Percentiles rank a stretch among this genome's conserved stretches.
These are phyloP conservation scores for Echites panduratus DNA, from an alignment of 257 asterid genomes.

Conservation along the genomic window DNA sequence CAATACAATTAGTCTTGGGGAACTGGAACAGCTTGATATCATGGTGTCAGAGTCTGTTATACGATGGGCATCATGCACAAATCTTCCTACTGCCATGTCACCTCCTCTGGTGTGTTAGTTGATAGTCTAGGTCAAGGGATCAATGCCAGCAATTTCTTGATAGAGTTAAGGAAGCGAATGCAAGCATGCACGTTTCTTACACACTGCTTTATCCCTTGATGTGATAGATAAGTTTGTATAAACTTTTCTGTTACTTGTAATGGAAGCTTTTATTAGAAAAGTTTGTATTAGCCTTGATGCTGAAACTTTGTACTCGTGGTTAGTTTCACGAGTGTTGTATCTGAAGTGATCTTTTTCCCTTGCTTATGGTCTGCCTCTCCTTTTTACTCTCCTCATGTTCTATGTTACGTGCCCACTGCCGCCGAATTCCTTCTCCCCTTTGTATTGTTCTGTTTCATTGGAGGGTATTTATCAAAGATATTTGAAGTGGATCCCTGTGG, in stretches of 20 bases:
- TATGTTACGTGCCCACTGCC: not conserved
- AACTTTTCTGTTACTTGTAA: conserved; percentile 2
- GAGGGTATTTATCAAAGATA: too few relatives aligned
- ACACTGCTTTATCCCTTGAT: not conserved
- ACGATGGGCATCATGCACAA: conserved; percentile 77
- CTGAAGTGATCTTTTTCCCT: conserved; percentile 1
- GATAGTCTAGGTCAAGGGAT: conserved; percentile 10
- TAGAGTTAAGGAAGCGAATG: not conserved
- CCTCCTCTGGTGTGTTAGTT: conserved; percentile 64
- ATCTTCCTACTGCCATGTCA: conserved; percentile 57
- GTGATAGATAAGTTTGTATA: conserved; percentile 3
- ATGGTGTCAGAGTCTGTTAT: conserved; percentile 65
- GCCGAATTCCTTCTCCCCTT: too few relatives aligned
- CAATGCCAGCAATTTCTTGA: conserved; percentile 6
- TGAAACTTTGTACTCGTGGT: not conserved
- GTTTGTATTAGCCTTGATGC: conserved; percentile 6
- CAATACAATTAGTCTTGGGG: conserved; percentile 63
- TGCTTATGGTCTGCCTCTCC: not conserved
- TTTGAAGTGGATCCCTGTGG: not conserved
- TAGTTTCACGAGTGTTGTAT: not conserved
- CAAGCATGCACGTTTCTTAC: not conserved
- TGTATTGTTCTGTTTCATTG: too few relatives aligned
- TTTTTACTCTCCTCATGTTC: not conserved
- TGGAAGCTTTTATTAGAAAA: not conserved
- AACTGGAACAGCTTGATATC: conserved; percentile 49